Conservation (phyloP, 805 yeast species). For the Barnettozyma salicaria region DNA sequence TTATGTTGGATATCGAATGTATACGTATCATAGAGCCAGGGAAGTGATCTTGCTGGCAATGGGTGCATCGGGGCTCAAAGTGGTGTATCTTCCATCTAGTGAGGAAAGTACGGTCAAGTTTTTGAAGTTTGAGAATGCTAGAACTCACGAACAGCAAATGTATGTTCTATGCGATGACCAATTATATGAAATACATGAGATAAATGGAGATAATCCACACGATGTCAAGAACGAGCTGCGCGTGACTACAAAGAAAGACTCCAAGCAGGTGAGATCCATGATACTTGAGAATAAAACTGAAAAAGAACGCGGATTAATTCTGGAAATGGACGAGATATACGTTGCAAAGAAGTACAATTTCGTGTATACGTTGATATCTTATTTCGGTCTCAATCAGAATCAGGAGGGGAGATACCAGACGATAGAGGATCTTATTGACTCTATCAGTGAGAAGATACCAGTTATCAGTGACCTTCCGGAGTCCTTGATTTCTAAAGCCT, state of each 20-base stretch:
- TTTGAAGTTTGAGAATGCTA: constrained; percentile 19
- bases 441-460: constrained; percentile 20
- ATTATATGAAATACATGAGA: constrained; percentile 36
- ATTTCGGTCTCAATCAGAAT: constrained; percentile 27
- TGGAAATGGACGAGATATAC: constrained; percentile 36
- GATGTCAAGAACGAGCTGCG: constrained; percentile 25
- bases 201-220: constrained; percentile 35
- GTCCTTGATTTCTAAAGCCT: constrained; percentile 7
- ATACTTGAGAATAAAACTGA: constrained; percentile 14
- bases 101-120: constrained; percentile 5
- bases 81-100: constrained; percentile 14
- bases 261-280: constrained; percentile 37
- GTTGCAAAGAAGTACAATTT: constrained; percentile 37
- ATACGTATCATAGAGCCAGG: too few species aligned
- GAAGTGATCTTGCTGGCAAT: too few species aligned
- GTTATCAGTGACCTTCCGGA: constrained; percentile 16
- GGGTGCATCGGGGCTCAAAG: constrained; percentile 11
- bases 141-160: constrained; percentile 9
- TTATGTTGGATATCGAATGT: too few species aligned
- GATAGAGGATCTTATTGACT: constrained; percentile 40
- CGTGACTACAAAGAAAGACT: constrained; percentile 25
- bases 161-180: constrained; percentile 15
- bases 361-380: constrained; percentile 34
- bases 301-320: constrained; percentile 30
- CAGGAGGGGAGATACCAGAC: constrained; percentile 28